phyloP scores from a whole-genome alignment of 2,329 filamentous ascomycete species.

The Colletotrichum limetticola region DNA sequence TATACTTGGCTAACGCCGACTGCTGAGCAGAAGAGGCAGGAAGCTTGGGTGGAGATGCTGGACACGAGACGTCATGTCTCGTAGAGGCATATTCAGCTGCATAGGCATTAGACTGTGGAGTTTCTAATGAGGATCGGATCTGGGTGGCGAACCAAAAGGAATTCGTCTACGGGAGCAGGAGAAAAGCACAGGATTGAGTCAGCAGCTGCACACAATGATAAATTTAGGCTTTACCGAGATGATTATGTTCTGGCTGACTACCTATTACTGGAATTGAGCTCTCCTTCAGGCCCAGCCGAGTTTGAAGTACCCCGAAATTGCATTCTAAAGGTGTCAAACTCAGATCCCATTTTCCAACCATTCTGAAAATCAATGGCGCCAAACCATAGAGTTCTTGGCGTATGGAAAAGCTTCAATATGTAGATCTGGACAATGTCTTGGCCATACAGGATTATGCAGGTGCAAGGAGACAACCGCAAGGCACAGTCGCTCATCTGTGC shows the following conservation, averaged over 20 bases:
- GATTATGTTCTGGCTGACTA: not conserved
- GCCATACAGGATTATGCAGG: not conserved
- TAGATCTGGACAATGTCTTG: not conserved
- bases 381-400: not conserved
- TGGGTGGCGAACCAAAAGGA: not conserved
- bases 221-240: not conserved
- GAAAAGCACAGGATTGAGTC: not conserved
- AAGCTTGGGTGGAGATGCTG: not conserved
- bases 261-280: not conserved
- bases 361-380: not conserved
- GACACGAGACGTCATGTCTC: not conserved
- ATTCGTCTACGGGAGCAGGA: not conserved
- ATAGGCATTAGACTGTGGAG: no score
- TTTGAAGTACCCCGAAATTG: not conserved
- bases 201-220: not conserved
- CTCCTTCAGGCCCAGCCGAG: not conserved
- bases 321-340: not conserved
- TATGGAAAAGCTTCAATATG: not conserved
- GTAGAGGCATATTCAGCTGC: no score
- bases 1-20: not conserved
- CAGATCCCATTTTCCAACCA: not conserved
- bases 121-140: no score
- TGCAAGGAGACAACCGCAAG: not conserved
- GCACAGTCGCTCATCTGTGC: no score
- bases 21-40: not conserved